Base-by-base conservation (phyloP, 768 basidiomycete genomes). In the Mycena floridula region DNA sequence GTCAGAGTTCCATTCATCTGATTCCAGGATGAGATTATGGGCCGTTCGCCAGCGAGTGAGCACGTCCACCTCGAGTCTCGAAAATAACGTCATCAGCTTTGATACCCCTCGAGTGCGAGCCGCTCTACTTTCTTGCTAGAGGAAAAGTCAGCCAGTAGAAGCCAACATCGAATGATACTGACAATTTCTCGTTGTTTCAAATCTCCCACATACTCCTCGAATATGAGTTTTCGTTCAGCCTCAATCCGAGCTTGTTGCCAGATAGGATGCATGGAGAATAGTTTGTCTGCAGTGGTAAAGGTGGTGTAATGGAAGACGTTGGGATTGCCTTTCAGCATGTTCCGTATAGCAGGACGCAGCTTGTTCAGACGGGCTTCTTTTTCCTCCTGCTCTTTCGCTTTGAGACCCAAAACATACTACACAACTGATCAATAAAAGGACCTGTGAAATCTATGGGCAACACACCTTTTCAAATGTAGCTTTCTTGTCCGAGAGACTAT, bases 401-500 rank as follows among this genome's bases (percentile, higher is more conserved):
- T 82, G 38, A 92, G 69, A 43, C 73, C 76, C 44, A 79, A 79
- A 42, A 83, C 86, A 64, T 86, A 97, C 91, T 92, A 53, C 28
- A 55, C n/a, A n/a, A 43, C 39, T 53, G 42, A 47, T 13, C 21
- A 20, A 24, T 22, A 3, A 4, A 23, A 20, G 37, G 12, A 16
- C 36, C 20, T 24, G 22, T 35, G 23, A n/a, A 44, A 12, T 28
- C 42, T 23, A 20, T 39, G 12, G 11, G 4, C 23, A 20, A 59
- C 76, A 28, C 44, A 91, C 93, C 77, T 93, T 92, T 65, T 94
- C 89, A 79, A 89, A 99, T 44, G 85, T 81, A 44, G 82, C 71
- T 68, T 96, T 98, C 69, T 93, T 94, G 67, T 99, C 93, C 13
- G 91, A 91, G 39, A 97, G 74, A 37, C 87, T 91, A 59, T 87